Conservation (phyloP, 139 green algal species). For the Chlamydomonas sp. region DNA sequence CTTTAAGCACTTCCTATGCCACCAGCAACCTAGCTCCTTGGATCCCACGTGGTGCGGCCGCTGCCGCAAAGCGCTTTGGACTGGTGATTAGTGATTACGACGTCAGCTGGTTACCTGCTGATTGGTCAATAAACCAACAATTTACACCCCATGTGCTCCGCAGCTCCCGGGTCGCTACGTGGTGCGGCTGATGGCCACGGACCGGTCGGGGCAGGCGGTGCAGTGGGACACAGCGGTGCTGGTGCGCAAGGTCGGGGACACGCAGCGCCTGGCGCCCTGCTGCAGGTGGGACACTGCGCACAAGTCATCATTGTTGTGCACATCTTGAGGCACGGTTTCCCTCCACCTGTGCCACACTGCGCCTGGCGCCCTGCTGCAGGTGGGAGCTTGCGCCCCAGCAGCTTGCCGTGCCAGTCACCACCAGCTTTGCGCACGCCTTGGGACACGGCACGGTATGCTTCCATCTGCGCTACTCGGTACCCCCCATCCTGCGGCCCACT, state of each 20-base stretch:
- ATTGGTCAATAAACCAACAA: neutral
- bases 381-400: neutral
- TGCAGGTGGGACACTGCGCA: conserved; percentile 39
- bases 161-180: conserved; percentile 52
- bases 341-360: neutral
- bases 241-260: conserved; percentile 66
- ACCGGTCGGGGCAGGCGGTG: conserved; percentile 20
- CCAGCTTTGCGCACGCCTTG: no score
- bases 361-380: neutral
- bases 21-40: no score
- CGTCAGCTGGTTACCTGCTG: no score
- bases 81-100: no score
- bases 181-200: conserved; percentile 52
- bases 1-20: no score
- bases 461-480: neutral
- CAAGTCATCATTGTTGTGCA: conserved; percentile 1
- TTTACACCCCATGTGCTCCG: neutral
- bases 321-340: conserved; percentile 20
- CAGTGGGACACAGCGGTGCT: conserved; percentile 52
- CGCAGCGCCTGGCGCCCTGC: conserved; percentile 31
- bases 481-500: neutral
- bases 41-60: no score
- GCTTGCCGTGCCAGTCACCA: neutral
- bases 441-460: no score
- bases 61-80: no score